phyloP scores from a whole-genome alignment of 805 yeast genomes.

The Sporopachydermia lactativora region DNA sequence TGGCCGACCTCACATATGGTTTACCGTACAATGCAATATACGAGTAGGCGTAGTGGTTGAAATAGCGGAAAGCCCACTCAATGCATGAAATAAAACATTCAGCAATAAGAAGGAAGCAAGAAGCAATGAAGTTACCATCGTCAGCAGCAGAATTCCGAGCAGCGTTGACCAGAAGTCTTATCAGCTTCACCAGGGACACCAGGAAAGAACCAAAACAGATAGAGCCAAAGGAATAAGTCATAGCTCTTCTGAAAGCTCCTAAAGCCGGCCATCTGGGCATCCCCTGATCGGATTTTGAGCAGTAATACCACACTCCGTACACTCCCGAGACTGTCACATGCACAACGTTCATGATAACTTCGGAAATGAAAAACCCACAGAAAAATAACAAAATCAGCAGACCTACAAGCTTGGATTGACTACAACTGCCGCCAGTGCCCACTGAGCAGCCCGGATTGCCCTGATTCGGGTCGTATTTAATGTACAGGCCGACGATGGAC shows the following conservation, averaged over 20 bases:
- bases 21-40: constrained; percentile 81
- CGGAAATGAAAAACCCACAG: constrained; percentile 74
- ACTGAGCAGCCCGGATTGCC: constrained; percentile 35
- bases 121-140: constrained; percentile 38
- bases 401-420: constrained; percentile 50
- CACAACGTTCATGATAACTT: constrained; percentile 65
- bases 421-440: constrained; percentile 37
- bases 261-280: constrained; percentile 69
- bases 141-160: constrained; percentile 37
- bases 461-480: constrained; percentile 51
- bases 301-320: constrained; percentile 86
- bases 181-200: constrained; percentile 55
- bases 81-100: constrained; percentile 49
- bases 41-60: constrained; percentile 83
- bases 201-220: constrained; percentile 74
- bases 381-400: constrained; percentile 60
- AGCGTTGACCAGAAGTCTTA: constrained; percentile 39
- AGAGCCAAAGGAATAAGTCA: constrained; percentile 82
- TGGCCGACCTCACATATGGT: constrained; percentile 59
- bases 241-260: constrained; percentile 66
- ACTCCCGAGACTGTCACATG: constrained; percentile 76
- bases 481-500: constrained; percentile 62
- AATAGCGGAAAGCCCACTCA: constrained; percentile 72
- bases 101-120: constrained; percentile 36
- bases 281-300: constrained; percentile 60